A percentile compares a stretch with the other conserved stretches of the same genome.
Conservation (phyloP, 2,329 filamentous ascomycete species). For the Neonectria punicea region DNA sequence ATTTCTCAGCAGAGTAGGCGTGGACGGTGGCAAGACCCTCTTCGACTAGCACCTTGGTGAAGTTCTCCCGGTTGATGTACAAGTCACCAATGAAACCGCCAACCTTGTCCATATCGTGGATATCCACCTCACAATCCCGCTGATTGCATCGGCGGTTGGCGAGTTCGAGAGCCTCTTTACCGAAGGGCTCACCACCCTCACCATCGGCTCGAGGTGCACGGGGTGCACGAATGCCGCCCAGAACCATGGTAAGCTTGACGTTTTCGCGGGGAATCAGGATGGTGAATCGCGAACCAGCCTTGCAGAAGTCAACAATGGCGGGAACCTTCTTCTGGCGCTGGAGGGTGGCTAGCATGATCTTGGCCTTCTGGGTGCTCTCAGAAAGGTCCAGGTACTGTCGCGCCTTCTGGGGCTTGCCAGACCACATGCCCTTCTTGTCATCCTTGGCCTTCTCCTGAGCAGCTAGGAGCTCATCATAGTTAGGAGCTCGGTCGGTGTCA, state of each 20-base stretch:
- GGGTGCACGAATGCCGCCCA: slow-evolving; percentile 91
- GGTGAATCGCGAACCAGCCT: slow-evolving; percentile 94
- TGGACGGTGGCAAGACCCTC: slow-evolving; percentile 94
- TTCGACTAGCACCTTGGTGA: slow-evolving; percentile 91
- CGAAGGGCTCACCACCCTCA: slow-evolving; percentile 89
- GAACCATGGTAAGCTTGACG: slow-evolving; percentile 92
- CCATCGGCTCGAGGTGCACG: slow-evolving; percentile 81
- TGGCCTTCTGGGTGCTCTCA: slow-evolving; percentile 92
- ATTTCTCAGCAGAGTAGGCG: slow-evolving; percentile 94
- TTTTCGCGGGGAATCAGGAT: slow-evolving; percentile 91
- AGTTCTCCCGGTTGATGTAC: slow-evolving; percentile 94
- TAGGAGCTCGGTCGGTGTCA: slow-evolving; percentile 90
- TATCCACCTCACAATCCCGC: slow-evolving; percentile 94
- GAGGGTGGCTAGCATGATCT: slow-evolving; percentile 88
- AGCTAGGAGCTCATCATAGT: slow-evolving; percentile 89
- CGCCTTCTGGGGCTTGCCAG: slow-evolving; percentile 83
- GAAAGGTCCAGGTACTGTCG: slow-evolving; percentile 91
- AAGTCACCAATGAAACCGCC: slow-evolving; percentile 97
- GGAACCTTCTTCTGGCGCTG: slow-evolving; percentile 93
- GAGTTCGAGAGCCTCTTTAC: slow-evolving; percentile 92
- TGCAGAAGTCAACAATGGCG: slow-evolving; percentile 95
- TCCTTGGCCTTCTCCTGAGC: slow-evolving; percentile 86
- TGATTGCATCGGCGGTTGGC: slow-evolving; percentile 90
- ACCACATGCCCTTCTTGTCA: slow-evolving; percentile 95
- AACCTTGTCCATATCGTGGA: slow-evolving; percentile 94